phyloP scores from a whole-genome alignment of 1,284 basidiomycete species.

The Rhodotorula glutinis region DNA sequence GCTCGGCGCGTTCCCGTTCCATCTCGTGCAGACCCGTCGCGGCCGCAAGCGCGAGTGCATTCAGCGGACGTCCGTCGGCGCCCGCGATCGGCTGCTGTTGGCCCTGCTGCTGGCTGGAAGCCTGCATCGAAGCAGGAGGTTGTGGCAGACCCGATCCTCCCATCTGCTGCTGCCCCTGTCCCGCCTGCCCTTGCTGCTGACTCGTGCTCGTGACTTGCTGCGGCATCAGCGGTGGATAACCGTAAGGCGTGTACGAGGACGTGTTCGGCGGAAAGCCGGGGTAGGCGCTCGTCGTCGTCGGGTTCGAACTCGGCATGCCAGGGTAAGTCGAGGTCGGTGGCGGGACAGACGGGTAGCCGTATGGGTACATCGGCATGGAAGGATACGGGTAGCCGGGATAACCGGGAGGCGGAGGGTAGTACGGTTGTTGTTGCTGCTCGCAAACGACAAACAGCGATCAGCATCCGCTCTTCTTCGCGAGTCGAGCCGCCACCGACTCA shows the following conservation, averaged over 20 bases:
- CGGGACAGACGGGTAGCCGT: slow-evolving; percentile 35
- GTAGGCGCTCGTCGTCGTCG: slow-evolving; percentile 12
- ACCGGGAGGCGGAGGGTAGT: slow-evolving; percentile 38
- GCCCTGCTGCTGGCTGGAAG: neutral
- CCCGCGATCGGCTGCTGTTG: slow-evolving; percentile 13
- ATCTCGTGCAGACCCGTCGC: slow-evolving; percentile 40
- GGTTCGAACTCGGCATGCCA: slow-evolving; percentile 14
- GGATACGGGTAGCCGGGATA: slow-evolving; percentile 39
- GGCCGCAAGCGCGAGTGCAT: slow-evolving; percentile 35
- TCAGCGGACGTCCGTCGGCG: slow-evolving; percentile 27
- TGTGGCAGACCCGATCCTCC: neutral
- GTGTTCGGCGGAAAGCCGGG: slow-evolving; percentile 25
- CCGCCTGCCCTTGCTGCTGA: slow-evolving; percentile 16
- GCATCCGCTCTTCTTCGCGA: neutral
- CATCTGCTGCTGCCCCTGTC: slow-evolving; percentile 11
- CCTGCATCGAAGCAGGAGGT: neutral
- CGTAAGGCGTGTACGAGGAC: slow-evolving; percentile 23
- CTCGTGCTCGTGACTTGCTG: slow-evolving; percentile 8
- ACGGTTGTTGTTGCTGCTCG: slow-evolving; percentile 18
- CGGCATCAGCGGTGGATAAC: slow-evolving; percentile 14
- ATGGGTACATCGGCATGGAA: slow-evolving; percentile 34
- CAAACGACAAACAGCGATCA: neutral
- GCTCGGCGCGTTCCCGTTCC: slow-evolving; percentile 29
- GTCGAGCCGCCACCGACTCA: neutral
- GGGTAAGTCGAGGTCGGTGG: slow-evolving; percentile 22